Conservation (phyloP, 169 alveolate species). For the Plasmodium malariae region DNA sequence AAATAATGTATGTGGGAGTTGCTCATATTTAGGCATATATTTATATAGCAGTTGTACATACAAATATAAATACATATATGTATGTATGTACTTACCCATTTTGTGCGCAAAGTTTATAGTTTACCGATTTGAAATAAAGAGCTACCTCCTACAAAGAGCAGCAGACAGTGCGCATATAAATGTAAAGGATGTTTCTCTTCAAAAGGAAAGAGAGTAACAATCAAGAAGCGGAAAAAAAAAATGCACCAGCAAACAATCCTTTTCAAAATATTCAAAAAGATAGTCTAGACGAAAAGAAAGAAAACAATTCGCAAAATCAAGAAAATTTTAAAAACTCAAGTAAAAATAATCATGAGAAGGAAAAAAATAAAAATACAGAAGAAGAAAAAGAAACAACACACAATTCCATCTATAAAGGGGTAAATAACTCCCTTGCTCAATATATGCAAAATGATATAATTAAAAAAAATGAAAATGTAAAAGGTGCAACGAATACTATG, state of each 20-base stretch:
- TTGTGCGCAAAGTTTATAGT: too few species aligned
- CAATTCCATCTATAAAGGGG: too few species aligned
- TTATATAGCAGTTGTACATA: too few species aligned
- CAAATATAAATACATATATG: conserved; percentile 22
- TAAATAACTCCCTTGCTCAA: too few species aligned
- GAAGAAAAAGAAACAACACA: neutral
- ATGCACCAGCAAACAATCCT: conserved; percentile 37
- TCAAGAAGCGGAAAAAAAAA: conserved; percentile 12
- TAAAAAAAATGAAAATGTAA: neutral
- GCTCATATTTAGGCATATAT: too few species aligned
- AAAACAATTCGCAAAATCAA: conserved; percentile 14
- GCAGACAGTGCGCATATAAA: too few species aligned
- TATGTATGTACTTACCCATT: too few species aligned
- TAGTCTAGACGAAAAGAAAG: conserved; percentile 28
- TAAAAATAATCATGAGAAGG: conserved; percentile 9
- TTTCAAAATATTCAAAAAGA: conserved; percentile 50
- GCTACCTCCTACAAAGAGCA: too few species aligned
- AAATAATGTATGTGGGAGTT: too few species aligned
- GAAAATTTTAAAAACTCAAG: conserved; percentile 3
- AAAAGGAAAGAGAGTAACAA: conserved; percentile 12
- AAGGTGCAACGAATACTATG: neutral
- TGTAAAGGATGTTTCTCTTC: conserved; percentile 26
- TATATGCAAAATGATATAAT: neutral
- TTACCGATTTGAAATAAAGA: too few species aligned
- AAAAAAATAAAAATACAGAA: conserved; percentile 12